Conservation (phyloP, 208 protist genomes). For the Histomonas meleagridis region DNA sequence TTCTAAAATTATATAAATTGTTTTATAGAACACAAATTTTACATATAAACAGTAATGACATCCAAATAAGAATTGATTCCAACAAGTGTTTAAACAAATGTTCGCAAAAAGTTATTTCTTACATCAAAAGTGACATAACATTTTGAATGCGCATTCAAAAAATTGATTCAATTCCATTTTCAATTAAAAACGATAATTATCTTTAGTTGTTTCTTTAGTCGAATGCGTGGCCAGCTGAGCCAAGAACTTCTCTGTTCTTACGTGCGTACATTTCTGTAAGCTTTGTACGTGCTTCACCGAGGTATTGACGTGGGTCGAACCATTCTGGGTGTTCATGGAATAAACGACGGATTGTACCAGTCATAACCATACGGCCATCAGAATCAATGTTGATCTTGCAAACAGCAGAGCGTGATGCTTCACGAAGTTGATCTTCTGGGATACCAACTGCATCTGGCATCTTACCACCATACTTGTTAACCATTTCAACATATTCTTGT, state of each 20-base stretch:
- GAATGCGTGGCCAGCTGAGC: not conserved
- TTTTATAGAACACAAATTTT: too few relatives aligned
- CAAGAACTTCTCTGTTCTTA: not conserved
- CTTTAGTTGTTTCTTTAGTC: too few relatives aligned
- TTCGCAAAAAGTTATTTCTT: too few relatives aligned
- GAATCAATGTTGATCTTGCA: conserved; percentile 54
- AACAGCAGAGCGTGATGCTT: conserved; percentile 44
- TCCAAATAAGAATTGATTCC: too few relatives aligned
- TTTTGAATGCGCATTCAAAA: too few relatives aligned
- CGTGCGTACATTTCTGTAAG: not conserved
- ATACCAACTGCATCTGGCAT: conserved; percentile 50
- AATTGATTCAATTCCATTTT: too few relatives aligned
- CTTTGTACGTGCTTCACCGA: conserved; percentile 38
- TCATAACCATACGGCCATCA: conserved; percentile 51
- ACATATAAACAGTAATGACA: too few relatives aligned
- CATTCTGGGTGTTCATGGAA: conserved; percentile 47
- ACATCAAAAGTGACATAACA: too few relatives aligned
- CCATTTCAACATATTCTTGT: conserved; percentile 37
- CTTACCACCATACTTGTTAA: conserved; percentile 52
- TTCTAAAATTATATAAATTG: too few relatives aligned
- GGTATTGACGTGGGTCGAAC: conserved; percentile 53
- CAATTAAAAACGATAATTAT: too few relatives aligned
- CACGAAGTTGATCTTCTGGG: conserved; percentile 47
- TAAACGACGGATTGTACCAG: conserved; percentile 45
- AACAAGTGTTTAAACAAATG: too few relatives aligned